Evolutionary conservation across 768 basidiomycete genomes (phyloP), one percentile per base, ranked within the genome.

Genomic region (Phylloporus sp.): DNA sequence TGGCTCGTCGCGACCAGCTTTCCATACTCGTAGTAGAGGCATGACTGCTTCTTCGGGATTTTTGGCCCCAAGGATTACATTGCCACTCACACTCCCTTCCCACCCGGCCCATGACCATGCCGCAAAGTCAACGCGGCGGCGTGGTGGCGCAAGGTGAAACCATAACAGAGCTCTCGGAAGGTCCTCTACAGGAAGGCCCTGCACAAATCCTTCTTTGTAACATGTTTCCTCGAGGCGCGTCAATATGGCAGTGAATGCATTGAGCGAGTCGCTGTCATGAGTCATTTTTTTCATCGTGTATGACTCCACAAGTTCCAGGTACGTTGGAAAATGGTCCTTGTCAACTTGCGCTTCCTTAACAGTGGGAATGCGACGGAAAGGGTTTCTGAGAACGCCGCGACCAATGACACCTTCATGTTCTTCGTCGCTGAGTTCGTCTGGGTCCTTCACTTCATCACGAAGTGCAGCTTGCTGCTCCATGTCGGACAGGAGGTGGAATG

Each of bases 171-270:
- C 60, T 3, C 53, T 57, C 4, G 55, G 46, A 9, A 56, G 41
- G 35, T 57, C 45, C 5, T 43, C 27, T 18, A 43, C 8, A 9
- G 41, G 41, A n/a, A 43, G 27, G 5, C 27, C 41, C 7, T 28
- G 41, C 26, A 28, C 26, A 15, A 58, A 61, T 23, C 59, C 56
- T 4, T 5, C n/a, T 23, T 47, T 9, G 39, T 57, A 54, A 35
- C 34, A 5, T 8, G 8, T 45, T 11, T 44, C 47, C 18, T 26
- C 11, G 8, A 57, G n/a, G 32, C 52, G 39, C n/a, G 45, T 42
- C 34, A 58, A 46, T 11, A 61, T 5, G 27, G 59, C 53, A 4
- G 56, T 58, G 12, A 59, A 57, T 11, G 55, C 55, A n/a, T 57
- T 44, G 48, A 53, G 53, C 13, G 59, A 45, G 23, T 54, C 59